A percentile compares a stretch with the other conserved stretches of the same genome.
These are phyloP conservation scores for Yarrowia sp. DNA, from an alignment of 805 yeast genomes.

Conservation along the genomic window DNA sequence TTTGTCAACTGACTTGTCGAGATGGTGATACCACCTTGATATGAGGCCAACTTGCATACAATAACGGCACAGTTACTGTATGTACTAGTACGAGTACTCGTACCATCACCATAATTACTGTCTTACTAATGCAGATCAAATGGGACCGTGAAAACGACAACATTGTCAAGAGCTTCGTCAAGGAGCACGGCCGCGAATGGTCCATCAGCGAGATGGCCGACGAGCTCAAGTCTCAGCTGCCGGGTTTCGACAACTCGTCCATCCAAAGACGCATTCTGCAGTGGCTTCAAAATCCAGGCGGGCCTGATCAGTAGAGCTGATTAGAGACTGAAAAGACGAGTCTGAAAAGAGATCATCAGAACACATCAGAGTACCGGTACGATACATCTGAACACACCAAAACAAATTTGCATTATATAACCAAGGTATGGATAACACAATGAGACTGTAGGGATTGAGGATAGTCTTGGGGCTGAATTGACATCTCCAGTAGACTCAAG, in stretches of 20 bases:
- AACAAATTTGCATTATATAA: constrained; percentile 19
- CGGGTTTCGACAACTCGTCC: constrained; percentile 20
- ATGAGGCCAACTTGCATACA: no score
- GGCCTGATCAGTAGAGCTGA: not conserved
- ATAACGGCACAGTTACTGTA: no score
- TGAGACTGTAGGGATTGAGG: no score
- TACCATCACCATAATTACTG: not conserved
- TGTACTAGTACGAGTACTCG: no score
- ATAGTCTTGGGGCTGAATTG: not conserved
- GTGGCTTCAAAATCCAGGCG: constrained; percentile 23
- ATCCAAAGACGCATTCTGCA: constrained; percentile 32
- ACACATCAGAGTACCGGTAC: no score
- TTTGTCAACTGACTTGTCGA: no score
- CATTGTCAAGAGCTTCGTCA: constrained; percentile 31
- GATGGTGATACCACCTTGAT: no score
- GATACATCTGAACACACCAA: not conserved
- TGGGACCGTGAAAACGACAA: constrained; percentile 27
- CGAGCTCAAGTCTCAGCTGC: constrained; percentile 36
- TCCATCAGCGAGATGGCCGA: constrained; percentile 36
- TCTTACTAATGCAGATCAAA: constrained; percentile 17
- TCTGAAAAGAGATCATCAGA: no score
- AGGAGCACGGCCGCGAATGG: constrained; percentile 34
- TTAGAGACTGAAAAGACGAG: no score
- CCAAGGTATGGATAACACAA: constrained; percentile 7
- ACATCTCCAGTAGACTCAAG: no score